Percentiles rank a stretch among this genome's conserved stretches.
Conservation (phyloP, 2,329 filamentous ascomycete genomes). For the Arthrobotrys megalospora region DNA sequence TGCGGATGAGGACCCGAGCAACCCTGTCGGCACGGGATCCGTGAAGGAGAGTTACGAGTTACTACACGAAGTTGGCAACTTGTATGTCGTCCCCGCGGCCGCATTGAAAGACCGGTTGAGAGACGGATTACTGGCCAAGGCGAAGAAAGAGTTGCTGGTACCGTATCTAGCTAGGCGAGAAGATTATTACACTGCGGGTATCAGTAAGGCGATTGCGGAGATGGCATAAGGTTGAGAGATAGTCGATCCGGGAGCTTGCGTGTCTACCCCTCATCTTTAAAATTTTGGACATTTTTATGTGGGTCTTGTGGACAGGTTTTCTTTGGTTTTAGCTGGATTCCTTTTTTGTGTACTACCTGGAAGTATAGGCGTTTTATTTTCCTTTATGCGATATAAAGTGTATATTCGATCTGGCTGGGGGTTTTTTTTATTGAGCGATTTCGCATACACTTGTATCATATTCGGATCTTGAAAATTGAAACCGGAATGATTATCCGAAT, state of each 20-base stretch:
- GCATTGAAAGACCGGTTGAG: slow-evolving; percentile 71
- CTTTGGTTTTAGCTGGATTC: neutral
- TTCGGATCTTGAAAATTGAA: slow-evolving; percentile 26
- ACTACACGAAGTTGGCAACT: slow-evolving; percentile 90
- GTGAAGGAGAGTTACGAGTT: slow-evolving; percentile 82
- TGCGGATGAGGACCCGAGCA: slow-evolving; percentile 69
- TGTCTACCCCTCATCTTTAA: neutral
- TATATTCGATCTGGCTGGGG: neutral
- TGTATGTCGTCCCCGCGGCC: slow-evolving; percentile 84
- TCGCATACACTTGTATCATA: slow-evolving; percentile 23
- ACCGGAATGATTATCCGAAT: slow-evolving; percentile 30
- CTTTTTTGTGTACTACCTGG: slow-evolving; percentile 7
- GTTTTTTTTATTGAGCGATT: neutral
- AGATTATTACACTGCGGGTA: slow-evolving; percentile 63
- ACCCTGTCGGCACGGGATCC: slow-evolving; percentile 67
- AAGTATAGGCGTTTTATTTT: slow-evolving; percentile 31
- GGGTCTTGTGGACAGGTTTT: neutral
- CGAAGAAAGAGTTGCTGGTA: slow-evolving; percentile 63
- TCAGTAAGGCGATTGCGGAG: slow-evolving; percentile 63
- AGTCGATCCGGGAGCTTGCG: slow-evolving; percentile 23
- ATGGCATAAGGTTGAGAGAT: slow-evolving; percentile 21
- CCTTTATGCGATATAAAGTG: neutral
- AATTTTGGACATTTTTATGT: neutral
- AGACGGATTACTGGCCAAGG: slow-evolving; percentile 66
- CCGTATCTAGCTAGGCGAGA: slow-evolving; percentile 64